These are phyloP conservation scores for Glaciozyma martinii DNA, from an alignment of 768 basidiomycete genomes.

Conservation along the genomic window DNA sequence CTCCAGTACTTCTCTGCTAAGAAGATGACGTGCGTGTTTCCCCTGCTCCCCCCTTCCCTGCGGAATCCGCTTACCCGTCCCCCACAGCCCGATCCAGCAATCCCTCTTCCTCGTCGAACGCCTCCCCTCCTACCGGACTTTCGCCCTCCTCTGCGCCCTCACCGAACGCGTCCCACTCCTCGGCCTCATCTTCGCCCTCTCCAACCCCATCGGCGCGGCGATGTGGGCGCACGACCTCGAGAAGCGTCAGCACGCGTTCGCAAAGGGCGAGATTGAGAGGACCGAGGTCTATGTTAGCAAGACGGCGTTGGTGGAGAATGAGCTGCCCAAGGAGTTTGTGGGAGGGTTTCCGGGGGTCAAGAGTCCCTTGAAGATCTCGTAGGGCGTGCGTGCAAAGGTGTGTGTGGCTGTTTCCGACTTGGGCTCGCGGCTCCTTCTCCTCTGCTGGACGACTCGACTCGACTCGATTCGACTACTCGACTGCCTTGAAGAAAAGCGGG, in stretches of 20 bases:
- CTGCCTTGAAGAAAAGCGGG: too few relatives aligned
- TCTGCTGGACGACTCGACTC: too few relatives aligned
- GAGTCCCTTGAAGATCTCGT: conserved; percentile 19
- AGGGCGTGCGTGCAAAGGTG: conserved; percentile 1
- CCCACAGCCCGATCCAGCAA: conserved; percentile 19
- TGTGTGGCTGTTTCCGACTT: too few relatives aligned
- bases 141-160: conserved; percentile 42
- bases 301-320: conserved; percentile 23
- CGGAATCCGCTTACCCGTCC: too few relatives aligned
- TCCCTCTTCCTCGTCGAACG: conserved; percentile 35
- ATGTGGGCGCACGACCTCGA: conserved; percentile 35
- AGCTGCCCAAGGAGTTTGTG: conserved; percentile 26
- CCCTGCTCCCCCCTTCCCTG: not conserved
- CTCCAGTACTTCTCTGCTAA: conserved; percentile 41
- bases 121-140: conserved; percentile 33
- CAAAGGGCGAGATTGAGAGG: conserved; percentile 16
- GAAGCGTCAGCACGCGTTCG: conserved; percentile 33
- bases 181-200: conserved; percentile 42
- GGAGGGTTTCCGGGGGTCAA: conserved; percentile 32
- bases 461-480: too few relatives aligned
- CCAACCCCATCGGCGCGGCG: conserved; percentile 39
- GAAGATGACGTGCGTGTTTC: conserved; percentile 39
- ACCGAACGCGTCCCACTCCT: conserved; percentile 42
- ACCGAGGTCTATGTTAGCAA: conserved; percentile 30
- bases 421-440: too few relatives aligned